A percentile compares a stretch with the other conserved stretches of the same genome.
Evolutionary conservation across 2,329 filamentous ascomycete genomes (phyloP).

Genomic region (Cordyceps tenuipes): DNA sequence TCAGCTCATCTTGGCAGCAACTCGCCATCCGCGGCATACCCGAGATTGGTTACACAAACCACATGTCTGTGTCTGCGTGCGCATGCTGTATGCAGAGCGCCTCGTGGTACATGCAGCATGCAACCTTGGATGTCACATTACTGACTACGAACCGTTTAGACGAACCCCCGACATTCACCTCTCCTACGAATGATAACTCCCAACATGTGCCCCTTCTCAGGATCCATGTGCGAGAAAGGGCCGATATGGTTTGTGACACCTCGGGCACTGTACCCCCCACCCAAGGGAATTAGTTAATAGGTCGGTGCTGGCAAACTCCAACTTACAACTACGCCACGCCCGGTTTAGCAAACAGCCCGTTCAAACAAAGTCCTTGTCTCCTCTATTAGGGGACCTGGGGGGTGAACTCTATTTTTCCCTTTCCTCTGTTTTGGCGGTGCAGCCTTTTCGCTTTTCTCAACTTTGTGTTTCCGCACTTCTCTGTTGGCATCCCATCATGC

Average conservation of each 20-base stretch:
- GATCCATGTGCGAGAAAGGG: neutral
- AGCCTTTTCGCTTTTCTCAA: neutral
- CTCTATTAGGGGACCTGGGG: too few relatives aligned
- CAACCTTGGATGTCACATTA: neutral
- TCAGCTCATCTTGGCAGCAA: neutral
- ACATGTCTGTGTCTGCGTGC: too few relatives aligned
- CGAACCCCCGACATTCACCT: neutral
- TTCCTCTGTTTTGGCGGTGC: neutral
- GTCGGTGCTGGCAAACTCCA: neutral
- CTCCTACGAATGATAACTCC: neutral
- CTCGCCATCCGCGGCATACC: neutral
- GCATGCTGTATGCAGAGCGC: neutral
- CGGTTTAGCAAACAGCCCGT: neutral
- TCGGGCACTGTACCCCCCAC: neutral
- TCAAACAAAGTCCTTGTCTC: too few relatives aligned
- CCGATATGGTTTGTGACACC: neutral
- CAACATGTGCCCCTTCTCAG: neutral
- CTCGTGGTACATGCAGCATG: neutral
- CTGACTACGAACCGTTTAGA: neutral
- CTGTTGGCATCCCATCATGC: neutral
- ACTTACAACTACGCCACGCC: neutral
- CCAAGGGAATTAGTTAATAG: neutral
- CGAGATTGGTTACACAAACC: neutral
- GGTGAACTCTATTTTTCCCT: too few relatives aligned
- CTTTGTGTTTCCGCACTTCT: neutral